phyloP scores from a whole-genome alignment of 768 basidiomycete species.

The Steccherinum ochraceum region DNA sequence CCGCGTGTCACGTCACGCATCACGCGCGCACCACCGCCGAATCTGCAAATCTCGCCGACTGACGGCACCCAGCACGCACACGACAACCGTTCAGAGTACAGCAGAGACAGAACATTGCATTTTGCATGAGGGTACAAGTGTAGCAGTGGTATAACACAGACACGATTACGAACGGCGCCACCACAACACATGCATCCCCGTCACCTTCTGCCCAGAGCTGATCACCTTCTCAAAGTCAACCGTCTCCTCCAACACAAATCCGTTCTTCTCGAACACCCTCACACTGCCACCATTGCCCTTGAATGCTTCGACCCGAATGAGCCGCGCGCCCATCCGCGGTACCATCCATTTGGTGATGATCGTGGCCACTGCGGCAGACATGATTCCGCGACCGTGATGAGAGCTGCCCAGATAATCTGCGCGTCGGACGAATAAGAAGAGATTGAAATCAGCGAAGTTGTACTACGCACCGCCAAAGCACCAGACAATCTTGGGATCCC shows the following conservation, averaged over 20 bases:
- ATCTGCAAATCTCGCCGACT: no score
- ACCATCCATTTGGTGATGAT: conserved; percentile 55
- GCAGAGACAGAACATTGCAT: no score
- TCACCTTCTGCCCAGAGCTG: neutral
- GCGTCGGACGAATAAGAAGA: no score
- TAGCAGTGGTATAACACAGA: neutral
- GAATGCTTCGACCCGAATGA: conserved; percentile 39
- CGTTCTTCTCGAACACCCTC: conserved; percentile 63
- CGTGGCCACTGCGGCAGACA: conserved; percentile 56
- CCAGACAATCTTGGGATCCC: conserved; percentile 56
- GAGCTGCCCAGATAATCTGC: conserved; percentile 57
- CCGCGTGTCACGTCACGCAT: no score
- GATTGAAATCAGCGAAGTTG: neutral
- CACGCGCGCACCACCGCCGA: no score
- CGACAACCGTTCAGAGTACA: no score
- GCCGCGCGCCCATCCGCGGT: conserved; percentile 53
- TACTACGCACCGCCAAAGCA: conserved; percentile 47
- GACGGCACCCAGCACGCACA: no score
- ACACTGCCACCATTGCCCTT: conserved; percentile 53
- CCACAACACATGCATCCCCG: conserved; percentile 16
- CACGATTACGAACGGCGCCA: conserved; percentile 12
- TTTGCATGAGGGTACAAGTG: no score
- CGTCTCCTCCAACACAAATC: conserved; percentile 38
- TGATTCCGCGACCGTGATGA: conserved; percentile 65
- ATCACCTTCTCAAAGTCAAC: conserved; percentile 26